A percentile compares a stretch with the other conserved stretches of the same genome.
Evolutionary conservation across 1,284 basidiomycete species (phyloP).

Genomic region (Ceratobasidium sp.): DNA sequence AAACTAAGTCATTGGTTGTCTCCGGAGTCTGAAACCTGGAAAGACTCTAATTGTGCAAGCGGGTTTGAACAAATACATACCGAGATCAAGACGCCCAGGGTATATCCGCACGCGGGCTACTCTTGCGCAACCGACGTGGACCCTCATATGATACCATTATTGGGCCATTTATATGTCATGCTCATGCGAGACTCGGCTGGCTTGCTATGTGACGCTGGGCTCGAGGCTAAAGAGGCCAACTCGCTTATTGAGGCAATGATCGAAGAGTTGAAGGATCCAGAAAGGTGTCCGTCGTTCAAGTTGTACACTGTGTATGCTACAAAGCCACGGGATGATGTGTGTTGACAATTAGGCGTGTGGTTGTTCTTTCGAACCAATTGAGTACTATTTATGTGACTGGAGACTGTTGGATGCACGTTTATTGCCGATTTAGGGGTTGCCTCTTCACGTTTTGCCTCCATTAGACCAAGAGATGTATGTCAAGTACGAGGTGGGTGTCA

Average conservation of each 20-base stretch:
- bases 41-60: too few species aligned
- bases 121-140: neutral
- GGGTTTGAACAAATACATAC: neutral
- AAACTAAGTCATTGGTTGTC: slow-evolving; percentile 3
- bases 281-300: neutral
- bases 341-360: too few species aligned
- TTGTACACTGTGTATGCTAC: slow-evolving; percentile 2
- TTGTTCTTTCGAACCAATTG: too few species aligned
- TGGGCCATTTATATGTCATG: neutral
- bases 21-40: neutral
- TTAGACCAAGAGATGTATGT: too few species aligned
- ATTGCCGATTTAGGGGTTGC: too few species aligned
- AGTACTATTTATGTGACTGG: too few species aligned
- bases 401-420: too few species aligned
- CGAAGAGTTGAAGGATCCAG: slow-evolving; percentile 1
- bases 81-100: neutral
- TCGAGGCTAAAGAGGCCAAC: neutral
- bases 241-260: neutral
- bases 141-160: neutral
- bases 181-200: neutral
- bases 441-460: too few species aligned
- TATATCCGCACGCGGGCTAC: neutral
- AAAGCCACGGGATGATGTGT: too few species aligned
- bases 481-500: too few species aligned
- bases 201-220: neutral